These are phyloP conservation scores for Pseudogymnoascus destructans DNA, from an alignment of 2,329 filamentous ascomycete genomes.

Conservation along the genomic window DNA sequence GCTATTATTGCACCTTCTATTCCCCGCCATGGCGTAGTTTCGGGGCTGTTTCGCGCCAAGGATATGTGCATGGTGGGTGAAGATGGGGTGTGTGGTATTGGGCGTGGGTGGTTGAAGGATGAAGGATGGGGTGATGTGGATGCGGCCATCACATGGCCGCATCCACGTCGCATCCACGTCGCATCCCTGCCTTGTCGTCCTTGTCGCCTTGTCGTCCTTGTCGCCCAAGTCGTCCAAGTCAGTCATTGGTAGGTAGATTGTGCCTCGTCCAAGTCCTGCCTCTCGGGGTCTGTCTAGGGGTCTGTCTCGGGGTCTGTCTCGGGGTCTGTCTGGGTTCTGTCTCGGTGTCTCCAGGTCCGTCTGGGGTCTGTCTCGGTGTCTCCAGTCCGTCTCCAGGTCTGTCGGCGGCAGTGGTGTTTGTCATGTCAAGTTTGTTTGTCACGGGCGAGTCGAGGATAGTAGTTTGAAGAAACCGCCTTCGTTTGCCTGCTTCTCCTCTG, in stretches of 20 bases:
- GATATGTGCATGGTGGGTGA: not conserved
- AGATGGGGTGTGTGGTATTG: not conserved
- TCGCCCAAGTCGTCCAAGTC: too few species aligned
- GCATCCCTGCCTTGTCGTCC: not conserved
- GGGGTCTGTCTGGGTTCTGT: too few species aligned
- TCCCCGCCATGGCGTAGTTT: not conserved
- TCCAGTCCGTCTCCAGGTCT: too few species aligned
- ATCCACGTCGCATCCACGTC: not conserved
- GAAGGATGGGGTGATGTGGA: not conserved
- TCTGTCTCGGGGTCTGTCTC: too few species aligned
- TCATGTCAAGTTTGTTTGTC: not conserved
- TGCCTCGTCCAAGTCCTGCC: not conserved
- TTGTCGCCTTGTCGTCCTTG: too few species aligned
- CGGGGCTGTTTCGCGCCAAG: not conserved
- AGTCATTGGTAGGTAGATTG: too few species aligned
- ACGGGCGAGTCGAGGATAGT: not conserved
- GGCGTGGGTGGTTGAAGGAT: not conserved
- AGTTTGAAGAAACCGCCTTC: not conserved
- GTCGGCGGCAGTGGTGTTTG: not conserved
- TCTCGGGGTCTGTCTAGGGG: too few species aligned
- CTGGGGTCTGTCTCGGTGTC: too few species aligned
- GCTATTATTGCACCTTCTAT: not conserved
- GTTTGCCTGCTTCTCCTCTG: not conserved
- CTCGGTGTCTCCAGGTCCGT: too few species aligned
- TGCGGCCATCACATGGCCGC: not conserved